Evolutionary conservation across 1,139 yeast species (phyloP).

Genomic region (Keqinozyma sinolaborantium): DNA sequence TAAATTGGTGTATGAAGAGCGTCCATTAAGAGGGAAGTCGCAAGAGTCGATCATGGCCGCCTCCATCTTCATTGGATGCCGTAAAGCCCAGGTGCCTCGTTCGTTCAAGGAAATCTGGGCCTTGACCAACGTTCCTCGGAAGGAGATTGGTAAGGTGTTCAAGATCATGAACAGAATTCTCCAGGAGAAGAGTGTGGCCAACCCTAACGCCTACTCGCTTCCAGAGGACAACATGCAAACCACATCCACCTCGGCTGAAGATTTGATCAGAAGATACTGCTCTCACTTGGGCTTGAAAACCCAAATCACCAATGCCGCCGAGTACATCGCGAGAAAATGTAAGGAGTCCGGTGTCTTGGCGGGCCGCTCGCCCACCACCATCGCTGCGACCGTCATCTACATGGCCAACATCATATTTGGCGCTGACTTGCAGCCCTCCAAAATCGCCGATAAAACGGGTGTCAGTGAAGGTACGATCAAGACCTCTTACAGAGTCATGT

Average conservation of each 20-base stretch:
- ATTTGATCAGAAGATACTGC: conserved; percentile 92
- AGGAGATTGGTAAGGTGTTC: conserved; percentile 88
- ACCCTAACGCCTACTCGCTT: conserved; percentile 33
- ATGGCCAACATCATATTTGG: conserved; percentile 87
- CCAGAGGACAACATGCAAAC: conserved; percentile 64
- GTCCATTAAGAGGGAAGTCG: conserved; percentile 82
- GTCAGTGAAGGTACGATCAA: conserved; percentile 97
- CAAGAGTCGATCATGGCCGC: conserved; percentile 97
- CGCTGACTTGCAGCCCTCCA: conserved; percentile 64
- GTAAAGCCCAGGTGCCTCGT: conserved; percentile 92
- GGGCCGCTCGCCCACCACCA: conserved; percentile 95
- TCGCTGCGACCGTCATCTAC: conserved; percentile 96
- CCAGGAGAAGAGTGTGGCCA: conserved; percentile 57
- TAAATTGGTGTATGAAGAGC: conserved; percentile 86
- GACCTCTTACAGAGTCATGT: conserved; percentile 82
- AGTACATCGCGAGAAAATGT: conserved; percentile 83
- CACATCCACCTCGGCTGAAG: conserved; percentile 90
- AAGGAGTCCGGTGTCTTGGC: conserved; percentile 92
- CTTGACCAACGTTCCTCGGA: conserved; percentile 87
- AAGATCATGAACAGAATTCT: conserved; percentile 77
- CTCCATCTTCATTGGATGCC: conserved; percentile 88
- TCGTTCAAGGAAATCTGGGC: conserved; percentile 97
- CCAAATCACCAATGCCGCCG: conserved; percentile 90
- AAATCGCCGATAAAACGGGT: conserved; percentile 92
- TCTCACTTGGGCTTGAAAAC: conserved; percentile 87